Conservation (phyloP, 768 basidiomycete genomes). For the Mycena belliarum region DNA sequence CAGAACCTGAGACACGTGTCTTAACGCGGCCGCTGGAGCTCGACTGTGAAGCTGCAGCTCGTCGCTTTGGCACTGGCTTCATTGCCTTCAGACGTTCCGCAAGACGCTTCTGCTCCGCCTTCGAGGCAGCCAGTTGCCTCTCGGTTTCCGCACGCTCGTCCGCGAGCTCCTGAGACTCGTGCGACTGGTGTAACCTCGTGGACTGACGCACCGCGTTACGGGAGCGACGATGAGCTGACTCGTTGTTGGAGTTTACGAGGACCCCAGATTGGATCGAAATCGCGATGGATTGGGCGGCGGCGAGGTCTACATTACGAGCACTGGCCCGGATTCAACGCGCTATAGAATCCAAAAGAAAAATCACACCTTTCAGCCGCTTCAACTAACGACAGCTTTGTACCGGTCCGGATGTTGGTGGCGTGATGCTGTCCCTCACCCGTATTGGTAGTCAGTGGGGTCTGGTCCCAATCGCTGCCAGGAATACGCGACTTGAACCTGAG, state of each 20-base stretch:
- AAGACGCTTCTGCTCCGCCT: no score
- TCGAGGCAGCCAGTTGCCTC: no score
- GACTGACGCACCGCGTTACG: background rate
- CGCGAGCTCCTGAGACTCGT: background rate
- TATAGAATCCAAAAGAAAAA: no score
- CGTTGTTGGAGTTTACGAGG: background rate
- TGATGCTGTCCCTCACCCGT: background rate
- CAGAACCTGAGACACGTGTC: no score
- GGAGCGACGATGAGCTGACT: background rate
- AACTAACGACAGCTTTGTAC: background rate
- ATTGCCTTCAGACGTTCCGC: no score
- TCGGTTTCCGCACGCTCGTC: background rate
- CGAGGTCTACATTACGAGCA: background rate
- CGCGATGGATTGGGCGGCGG: background rate
- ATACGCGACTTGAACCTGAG: background rate
- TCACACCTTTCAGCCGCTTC: background rate
- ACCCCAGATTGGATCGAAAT: background rate
- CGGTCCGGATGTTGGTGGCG: background rate
- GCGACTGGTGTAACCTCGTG: background rate
- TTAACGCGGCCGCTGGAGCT: no score
- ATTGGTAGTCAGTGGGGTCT: background rate
- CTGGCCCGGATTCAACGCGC: no score
- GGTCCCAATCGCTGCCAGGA: background rate
- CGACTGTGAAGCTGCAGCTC: no score
- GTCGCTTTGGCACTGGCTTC: no score